A percentile compares a stretch with the other conserved stretches of the same genome.
phyloP scores from a whole-genome alignment of 495 filamentous ascomycete genomes.

The Tuber melanosporum region DNA sequence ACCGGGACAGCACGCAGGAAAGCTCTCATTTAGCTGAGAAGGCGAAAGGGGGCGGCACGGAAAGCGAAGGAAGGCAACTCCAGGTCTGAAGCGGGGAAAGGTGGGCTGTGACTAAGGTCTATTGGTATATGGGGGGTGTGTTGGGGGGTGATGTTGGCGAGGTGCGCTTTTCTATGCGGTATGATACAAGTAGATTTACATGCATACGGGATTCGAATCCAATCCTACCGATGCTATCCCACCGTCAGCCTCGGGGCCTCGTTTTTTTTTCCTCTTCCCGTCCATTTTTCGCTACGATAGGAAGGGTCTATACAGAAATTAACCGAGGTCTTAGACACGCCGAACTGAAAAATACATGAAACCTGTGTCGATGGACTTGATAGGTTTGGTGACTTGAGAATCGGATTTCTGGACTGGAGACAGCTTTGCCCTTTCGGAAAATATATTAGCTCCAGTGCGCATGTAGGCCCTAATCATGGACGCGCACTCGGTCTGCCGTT shows the following conservation, averaged over 20 bases:
- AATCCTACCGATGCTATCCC: not conserved
- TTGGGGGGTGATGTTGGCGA: not conserved
- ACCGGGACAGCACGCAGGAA: slow-evolving; percentile 24
- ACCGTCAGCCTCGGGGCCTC: not conserved
- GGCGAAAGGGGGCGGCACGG: not conserved
- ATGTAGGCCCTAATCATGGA: not conserved
- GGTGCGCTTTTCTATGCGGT: not conserved
- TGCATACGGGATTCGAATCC: not conserved
- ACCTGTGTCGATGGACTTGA: not conserved
- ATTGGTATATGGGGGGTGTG: not conserved
- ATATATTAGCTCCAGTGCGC: not conserved
- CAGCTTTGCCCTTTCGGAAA: not conserved
- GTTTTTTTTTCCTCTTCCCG: not conserved
- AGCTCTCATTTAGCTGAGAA: slow-evolving; percentile 24
- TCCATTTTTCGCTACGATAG: not conserved
- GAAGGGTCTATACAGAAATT: not conserved
- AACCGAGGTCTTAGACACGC: not conserved
- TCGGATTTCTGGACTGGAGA: not conserved
- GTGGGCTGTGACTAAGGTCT: not conserved
- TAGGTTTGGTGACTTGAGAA: not conserved
- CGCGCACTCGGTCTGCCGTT: not conserved
- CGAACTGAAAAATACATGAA: not conserved
- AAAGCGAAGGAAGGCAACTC: slow-evolving; percentile 18
- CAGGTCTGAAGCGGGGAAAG: slow-evolving; percentile 28
- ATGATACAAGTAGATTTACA: not conserved